Percentiles rank a stretch among this genome's conserved stretches.
Conservation (phyloP, 768 basidiomycete species). For the Lactarius psammicola region DNA sequence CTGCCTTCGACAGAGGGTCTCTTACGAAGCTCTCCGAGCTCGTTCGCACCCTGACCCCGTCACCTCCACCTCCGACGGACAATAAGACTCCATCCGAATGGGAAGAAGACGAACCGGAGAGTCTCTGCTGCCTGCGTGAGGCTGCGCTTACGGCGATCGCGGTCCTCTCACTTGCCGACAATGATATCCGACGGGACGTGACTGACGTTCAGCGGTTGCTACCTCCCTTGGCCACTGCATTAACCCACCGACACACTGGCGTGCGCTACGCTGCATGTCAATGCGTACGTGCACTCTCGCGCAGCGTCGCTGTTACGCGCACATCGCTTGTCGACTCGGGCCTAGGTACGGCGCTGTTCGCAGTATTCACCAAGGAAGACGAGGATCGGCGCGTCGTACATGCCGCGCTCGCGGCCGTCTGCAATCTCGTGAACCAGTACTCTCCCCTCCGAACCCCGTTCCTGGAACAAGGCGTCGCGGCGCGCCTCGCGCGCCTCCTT, state of each 20-base stretch:
- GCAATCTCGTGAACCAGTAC: slow-evolving; percentile 85
- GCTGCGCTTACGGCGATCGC: slow-evolving; percentile 74
- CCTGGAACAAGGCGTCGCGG: slow-evolving; percentile 65
- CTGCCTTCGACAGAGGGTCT: slow-evolving; percentile 69
- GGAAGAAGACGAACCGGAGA: slow-evolving; percentile 72
- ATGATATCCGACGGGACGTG: slow-evolving; percentile 67
- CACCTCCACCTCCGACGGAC: slow-evolving; percentile 27
- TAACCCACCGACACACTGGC: slow-evolving; percentile 63
- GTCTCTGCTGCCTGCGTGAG: slow-evolving; percentile 58
- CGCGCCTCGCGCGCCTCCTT: slow-evolving; percentile 60
- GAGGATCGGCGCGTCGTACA: slow-evolving; percentile 70
- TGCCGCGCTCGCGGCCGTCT: slow-evolving; percentile 71
- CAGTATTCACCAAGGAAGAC: slow-evolving; percentile 51
- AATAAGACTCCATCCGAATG: slow-evolving; percentile 46
- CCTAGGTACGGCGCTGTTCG: slow-evolving; percentile 68
- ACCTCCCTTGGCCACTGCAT: slow-evolving; percentile 50
- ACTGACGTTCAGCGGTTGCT: slow-evolving; percentile 59
- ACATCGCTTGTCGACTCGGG: slow-evolving; percentile 85
- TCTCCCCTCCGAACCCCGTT: slow-evolving; percentile 76
- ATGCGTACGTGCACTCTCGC: slow-evolving; percentile 73
- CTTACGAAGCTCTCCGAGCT: slow-evolving; percentile 53
- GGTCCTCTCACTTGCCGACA: slow-evolving; percentile 66
- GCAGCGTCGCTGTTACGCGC: slow-evolving; percentile 75
- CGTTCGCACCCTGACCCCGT: slow-evolving; percentile 55
- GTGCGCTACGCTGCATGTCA: slow-evolving; percentile 88